These are phyloP conservation scores for Plasmodiophora brassicae DNA, from an alignment of 208 protist species.

Conservation along the genomic window DNA sequence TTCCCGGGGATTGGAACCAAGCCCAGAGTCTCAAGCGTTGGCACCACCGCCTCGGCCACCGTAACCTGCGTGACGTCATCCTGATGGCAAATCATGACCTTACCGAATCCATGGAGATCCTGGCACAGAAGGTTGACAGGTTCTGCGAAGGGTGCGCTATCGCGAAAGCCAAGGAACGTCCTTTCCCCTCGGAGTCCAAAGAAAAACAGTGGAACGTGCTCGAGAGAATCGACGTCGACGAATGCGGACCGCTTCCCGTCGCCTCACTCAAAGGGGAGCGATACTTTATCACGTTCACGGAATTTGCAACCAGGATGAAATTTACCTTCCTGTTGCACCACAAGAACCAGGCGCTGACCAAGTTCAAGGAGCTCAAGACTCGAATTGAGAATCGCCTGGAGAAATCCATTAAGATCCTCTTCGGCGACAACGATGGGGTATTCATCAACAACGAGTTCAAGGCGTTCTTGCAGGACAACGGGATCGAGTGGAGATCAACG, in stretches of 20 bases:
- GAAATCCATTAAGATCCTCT: background rate
- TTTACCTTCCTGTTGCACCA: conserved; percentile 18
- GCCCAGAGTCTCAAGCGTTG: background rate
- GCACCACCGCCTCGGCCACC: background rate
- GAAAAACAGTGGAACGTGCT: background rate
- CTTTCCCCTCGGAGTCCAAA: background rate
- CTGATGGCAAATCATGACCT: background rate
- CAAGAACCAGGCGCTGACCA: background rate
- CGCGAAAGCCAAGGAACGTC: background rate
- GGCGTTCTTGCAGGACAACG: background rate
- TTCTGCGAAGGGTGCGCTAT: background rate
- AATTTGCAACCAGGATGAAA: background rate
- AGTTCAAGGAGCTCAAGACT: background rate
- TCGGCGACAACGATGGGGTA: background rate
- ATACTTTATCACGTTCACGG: conserved; percentile 1
- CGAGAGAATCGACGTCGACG: background rate
- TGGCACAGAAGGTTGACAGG: background rate
- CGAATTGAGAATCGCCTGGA: background rate
- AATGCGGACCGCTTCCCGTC: conserved; percentile 1
- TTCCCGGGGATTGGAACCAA: background rate
- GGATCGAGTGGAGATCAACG: conserved; percentile 8
- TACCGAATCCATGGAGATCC: background rate
- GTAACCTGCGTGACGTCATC: background rate
- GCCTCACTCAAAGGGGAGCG: background rate
- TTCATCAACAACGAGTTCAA: conserved; percentile 21